Evolutionary conservation across 106 monocot genomes (phyloP).

Genomic region (Alisma plantagoaquatica): DNA sequence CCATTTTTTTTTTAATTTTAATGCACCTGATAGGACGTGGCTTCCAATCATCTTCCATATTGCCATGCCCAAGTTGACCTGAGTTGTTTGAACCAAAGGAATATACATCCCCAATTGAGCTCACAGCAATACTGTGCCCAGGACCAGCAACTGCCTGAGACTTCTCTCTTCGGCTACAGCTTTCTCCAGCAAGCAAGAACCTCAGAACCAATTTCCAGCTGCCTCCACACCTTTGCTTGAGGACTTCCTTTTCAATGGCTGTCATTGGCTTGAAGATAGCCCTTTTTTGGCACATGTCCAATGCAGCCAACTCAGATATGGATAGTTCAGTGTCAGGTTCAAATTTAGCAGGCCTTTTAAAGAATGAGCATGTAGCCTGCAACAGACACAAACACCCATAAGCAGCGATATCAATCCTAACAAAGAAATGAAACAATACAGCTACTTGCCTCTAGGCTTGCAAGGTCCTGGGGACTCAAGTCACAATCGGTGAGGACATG

Average conservation of each 20-base stretch:
- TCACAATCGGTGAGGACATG: slow-evolving; percentile 86
- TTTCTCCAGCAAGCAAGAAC: slow-evolving; percentile 83
- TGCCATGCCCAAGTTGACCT: slow-evolving; percentile 96
- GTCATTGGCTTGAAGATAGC: slow-evolving; percentile 73
- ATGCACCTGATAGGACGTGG: slow-evolving; percentile 86
- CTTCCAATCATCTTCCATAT: slow-evolving; percentile 80
- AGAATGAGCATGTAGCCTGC: slow-evolving; percentile 92
- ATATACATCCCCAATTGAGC: slow-evolving; percentile 59
- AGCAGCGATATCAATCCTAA: slow-evolving; percentile 48
- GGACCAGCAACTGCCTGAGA: slow-evolving; percentile 91
- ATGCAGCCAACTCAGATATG: slow-evolving; percentile 86
- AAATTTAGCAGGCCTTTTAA: slow-evolving; percentile 83
- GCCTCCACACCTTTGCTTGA: slow-evolving; percentile 77
- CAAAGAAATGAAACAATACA: background rate
- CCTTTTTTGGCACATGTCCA: slow-evolving; percentile 92
- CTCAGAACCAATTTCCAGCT: slow-evolving; percentile 93
- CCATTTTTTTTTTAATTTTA: no score
- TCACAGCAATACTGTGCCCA: slow-evolving; percentile 92
- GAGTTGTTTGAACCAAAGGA: slow-evolving; percentile 90
- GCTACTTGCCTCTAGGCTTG: slow-evolving; percentile 86
- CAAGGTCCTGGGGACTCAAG: slow-evolving; percentile 84
- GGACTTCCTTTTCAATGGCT: slow-evolving; percentile 30
- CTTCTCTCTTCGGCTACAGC: slow-evolving; percentile 73
- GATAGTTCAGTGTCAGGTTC: slow-evolving; percentile 64
- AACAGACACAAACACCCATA: slow-evolving; percentile 22